Evolutionary conservation across 768 basidiomycete species (phyloP).

Genomic region (Boletus edulis): DNA sequence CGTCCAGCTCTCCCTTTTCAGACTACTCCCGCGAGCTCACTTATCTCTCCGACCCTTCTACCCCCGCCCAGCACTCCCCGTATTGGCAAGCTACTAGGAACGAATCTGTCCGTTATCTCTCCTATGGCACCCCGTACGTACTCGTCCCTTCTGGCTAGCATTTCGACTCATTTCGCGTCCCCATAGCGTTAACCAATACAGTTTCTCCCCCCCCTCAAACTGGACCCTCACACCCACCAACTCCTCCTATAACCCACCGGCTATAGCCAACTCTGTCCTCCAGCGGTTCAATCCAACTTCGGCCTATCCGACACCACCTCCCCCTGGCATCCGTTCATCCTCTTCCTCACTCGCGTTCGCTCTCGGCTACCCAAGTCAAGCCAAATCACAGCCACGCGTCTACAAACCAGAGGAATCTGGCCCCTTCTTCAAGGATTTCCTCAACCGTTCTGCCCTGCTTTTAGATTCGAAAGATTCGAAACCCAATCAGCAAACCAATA

Average conservation of each 20-base stretch:
- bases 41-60: constrained; percentile 51
- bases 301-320: constrained; percentile 71
- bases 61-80: constrained; percentile 43
- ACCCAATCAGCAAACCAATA: constrained; percentile 13
- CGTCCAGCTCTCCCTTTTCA: constrained; percentile 55
- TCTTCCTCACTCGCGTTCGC: constrained; percentile 79
- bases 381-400: constrained; percentile 25
- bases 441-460: constrained; percentile 48
- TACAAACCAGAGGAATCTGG: constrained; percentile 59
- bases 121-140: constrained; percentile 50
- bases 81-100: constrained; percentile 67
- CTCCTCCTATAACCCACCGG: constrained; percentile 52
- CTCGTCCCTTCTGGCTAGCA: not conserved
- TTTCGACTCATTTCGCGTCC: constrained; percentile 5
- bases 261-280: constrained; percentile 64
- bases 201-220: constrained; percentile 35
- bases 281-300: constrained; percentile 59
- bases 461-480: constrained; percentile 31
- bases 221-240: constrained; percentile 43
- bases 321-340: constrained; percentile 57
- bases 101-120: constrained; percentile 59
- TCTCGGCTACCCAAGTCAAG: constrained; percentile 46
- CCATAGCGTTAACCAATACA: constrained; percentile 24
- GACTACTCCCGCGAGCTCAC: constrained; percentile 65
- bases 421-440: constrained; percentile 64